Base-by-base conservation (phyloP, 768 basidiomycete species). In the Lactarius pseudohatsudake region DNA sequence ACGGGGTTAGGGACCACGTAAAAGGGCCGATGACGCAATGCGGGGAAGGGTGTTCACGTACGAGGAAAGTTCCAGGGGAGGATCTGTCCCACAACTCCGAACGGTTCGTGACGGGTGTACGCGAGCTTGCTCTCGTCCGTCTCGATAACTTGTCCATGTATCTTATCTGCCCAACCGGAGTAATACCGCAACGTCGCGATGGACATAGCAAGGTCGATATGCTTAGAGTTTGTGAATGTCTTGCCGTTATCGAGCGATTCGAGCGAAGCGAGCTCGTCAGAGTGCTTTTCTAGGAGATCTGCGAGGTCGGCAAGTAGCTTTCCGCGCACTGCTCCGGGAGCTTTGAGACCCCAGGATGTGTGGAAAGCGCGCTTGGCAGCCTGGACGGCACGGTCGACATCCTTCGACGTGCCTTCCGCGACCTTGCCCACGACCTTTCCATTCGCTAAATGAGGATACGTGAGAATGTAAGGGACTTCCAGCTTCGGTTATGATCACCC, bases 81-180 rank as follows among this genome's bases (percentile, higher is more conserved):
- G 74, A 87, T 87, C 75, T 82, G 80, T 62, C 79, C 80, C 63
- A 77, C 81, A 72, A 84, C 84, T 34, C 84, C 84, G 68, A 84
- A 77, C 5, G 87, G 87, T 73, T 88, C 86, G 72, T 86, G 85
- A 26, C 82, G 76, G 8, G 86, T 87, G 75, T 86, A 87, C 3
- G 79, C 80, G 59, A 87, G 76, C 76, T 85, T 86, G 36, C 62
- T 69, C 67, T 74, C 74, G 38, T 70, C 76, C 70, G 75, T 85
- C 79, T 94, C 91, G 74, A 93, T 86, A 9, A 85, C 86, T 75
- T 91, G 84, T 6, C 91, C 92, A 5, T 82, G 79, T 61, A 90
- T 77, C 79, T 96, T 96, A 79, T 95, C 94, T 26, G 93, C 91
- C 87, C 91, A 92, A 20, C 94, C 95, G 50, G 87, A 91, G 72